Base-by-base conservation (phyloP, 371 early-diverging fungal species). In the Mucor irregularis region DNA sequence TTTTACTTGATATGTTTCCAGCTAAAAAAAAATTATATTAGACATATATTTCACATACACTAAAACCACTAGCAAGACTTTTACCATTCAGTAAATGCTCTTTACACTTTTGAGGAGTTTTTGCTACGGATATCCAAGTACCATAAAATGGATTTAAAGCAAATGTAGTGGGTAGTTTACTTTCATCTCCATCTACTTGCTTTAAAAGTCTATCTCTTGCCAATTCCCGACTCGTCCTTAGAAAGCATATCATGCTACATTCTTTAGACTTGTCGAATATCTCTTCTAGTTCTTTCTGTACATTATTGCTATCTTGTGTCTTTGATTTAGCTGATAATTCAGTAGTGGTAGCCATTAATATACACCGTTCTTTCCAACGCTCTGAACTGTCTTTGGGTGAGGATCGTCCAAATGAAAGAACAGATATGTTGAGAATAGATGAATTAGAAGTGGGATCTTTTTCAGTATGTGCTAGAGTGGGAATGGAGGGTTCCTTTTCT, bases 241-340 rank as follows among this genome's bases (percentile, higher is more conserved):
- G 44, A 29, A 64, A 64, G 22, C 64, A 64, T 28, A 64, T 33
- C 64, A 64, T 64, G 4, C 40, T 58, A 31, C 64, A 64, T 14
- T 58, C 37, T 54, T 40, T 49, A 9, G 64, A 64, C 14, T 45
- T 21, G 14, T 53, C 51, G 25, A 64, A 45, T 19, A 58, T n/a
- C 3, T 54, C 37, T 29, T 53, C 40, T 21, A 50, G 26, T 49
- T 63, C 37, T 47, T 25, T 38, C 19, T 49, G 30, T 30, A 47
- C 49, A n/a, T 16, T 39, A n/a, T n/a, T 38, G 21, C 19, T 25
- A 7, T 53, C 33, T 38, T 47, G 9, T 33, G 37, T 14, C 31
- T 28, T 42, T 26, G n/a, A n/a, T n/a, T n/a, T n/a, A n/a, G n/a
- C 42, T 47, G 17, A 2, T 13, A 24, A 10, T 44, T 24, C 29